Percentiles rank a stretch among this genome's conserved stretches.
Conservation (phyloP, 345 rosid genomes). For the Schrenkiella parvula region DNA sequence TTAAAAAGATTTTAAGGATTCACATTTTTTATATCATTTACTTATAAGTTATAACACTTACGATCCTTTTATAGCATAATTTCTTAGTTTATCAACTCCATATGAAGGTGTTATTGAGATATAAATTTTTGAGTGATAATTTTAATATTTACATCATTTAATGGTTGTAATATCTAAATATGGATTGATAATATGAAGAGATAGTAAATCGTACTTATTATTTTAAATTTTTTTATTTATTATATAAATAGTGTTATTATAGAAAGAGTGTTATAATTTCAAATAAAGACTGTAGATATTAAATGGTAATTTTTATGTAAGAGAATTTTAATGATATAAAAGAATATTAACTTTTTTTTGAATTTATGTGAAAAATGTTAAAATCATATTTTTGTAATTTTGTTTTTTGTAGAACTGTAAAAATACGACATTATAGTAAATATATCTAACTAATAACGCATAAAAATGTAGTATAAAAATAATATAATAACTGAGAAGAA, state of each 20-base stretch:
- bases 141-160: neutral
- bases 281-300: no score
- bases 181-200: neutral
- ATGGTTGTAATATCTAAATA: neutral
- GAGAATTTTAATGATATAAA: no score
- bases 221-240: no score
- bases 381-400: no score
- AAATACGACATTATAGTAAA: neutral
- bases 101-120: neutral
- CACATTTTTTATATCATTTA: neutral
- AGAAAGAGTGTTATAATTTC: no score
- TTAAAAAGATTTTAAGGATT: neutral
- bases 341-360: no score
- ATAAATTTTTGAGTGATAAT: no score
- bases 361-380: no score
- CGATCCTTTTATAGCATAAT: neutral
- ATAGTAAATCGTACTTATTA: no score
- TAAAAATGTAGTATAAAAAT: neutral
- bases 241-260: no score
- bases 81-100: neutral
- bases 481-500: neutral
- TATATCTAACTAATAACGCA: neutral
- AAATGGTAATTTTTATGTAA: no score
- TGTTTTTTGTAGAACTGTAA: no score
- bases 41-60: neutral